A percentile compares a stretch with the other conserved stretches of the same genome.
Evolutionary conservation across 176 grass and related monocot genomes (phyloP).

Genomic region (Dactylis glomerata): DNA sequence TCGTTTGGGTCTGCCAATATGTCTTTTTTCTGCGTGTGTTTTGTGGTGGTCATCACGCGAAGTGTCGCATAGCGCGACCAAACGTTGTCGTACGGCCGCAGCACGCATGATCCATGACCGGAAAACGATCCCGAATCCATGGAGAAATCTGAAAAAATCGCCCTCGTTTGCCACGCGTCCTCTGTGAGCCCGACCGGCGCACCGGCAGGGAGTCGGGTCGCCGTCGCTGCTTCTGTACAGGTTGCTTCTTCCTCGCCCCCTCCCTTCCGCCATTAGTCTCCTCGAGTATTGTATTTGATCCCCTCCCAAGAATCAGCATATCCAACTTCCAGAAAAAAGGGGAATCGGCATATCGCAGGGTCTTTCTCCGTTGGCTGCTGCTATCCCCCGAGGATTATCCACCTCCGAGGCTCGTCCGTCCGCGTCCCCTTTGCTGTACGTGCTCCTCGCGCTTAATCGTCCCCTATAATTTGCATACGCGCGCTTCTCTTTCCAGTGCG

Average conservation of each 20-base stretch:
- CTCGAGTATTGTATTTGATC: not conserved
- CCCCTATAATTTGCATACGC: no score
- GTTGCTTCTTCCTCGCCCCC: not conserved
- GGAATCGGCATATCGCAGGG: not conserved
- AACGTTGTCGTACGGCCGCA: not conserved
- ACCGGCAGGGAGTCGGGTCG: not conserved
- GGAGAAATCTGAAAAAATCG: not conserved
- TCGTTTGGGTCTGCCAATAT: no score
- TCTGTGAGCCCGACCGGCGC: not conserved
- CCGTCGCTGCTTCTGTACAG: not conserved
- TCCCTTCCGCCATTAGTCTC: not conserved
- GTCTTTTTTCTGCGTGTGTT: no score
- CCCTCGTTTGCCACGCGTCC: not conserved
- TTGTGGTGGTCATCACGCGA: not conserved
- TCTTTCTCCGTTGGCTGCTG: not conserved
- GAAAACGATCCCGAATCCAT: not conserved
- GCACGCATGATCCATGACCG: not conserved
- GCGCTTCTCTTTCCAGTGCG: not conserved
- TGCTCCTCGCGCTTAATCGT: not conserved
- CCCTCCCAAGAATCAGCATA: not conserved
- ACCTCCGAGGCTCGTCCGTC: not conserved
- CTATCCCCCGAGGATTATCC: not conserved
- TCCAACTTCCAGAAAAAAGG: not conserved
- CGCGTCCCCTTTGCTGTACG: not conserved
- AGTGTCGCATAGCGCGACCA: not conserved